Base-by-base conservation (phyloP, 176 grass and related monocot genomes). In the Oryza glumipatula region DNA sequence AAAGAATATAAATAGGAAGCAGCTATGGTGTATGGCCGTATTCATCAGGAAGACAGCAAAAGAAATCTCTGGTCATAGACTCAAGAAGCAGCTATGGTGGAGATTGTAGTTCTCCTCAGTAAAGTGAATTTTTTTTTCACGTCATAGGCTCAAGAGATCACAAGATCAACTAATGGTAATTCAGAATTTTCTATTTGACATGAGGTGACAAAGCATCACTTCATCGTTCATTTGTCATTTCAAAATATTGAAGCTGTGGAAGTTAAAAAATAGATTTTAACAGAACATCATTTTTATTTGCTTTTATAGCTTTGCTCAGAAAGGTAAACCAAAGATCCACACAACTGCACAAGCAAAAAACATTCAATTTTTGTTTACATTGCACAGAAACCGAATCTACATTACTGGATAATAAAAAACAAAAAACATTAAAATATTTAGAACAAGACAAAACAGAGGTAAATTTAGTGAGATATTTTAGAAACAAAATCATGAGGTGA, bases 401-500 rank as follows among this genome's bases (percentile, higher is more conserved):
- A 9, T 39, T 41, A 43, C 10, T 6, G 10, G 3, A 11, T 36
- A 32, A 32, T 23, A 51, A 14, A 22, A 44, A 71, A 73, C 21
- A 46, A 13, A 61, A 0, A 63, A 1, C 8, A 63, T 23, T 60
- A 60, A 63, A 23, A 23, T 23, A 63, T 23, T 23, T 23, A 63
- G 58, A n/a, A 22, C 58, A 63, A 23, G 58, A 21, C 3, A 23
- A 63, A n/a, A n/a, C n/a, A 63, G 11, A 17, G 19, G 56, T 39
- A 3, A 12, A 73, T 79, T 38, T 60, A 70, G 67, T 78, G 67
- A 85, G 75, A 71, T 22, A 9, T 85, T 87, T 82, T 82, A 77
- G 79, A 88, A 87, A 61, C 65, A 64, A 71, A 82, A 70, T 47
- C 86, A 82, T 48, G 44, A 33, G 65, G 9, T 14, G 65, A 82